These are phyloP conservation scores for Dactylellina sp. DNA, from an alignment of 2,329 filamentous ascomycete species.

Conservation along the genomic window DNA sequence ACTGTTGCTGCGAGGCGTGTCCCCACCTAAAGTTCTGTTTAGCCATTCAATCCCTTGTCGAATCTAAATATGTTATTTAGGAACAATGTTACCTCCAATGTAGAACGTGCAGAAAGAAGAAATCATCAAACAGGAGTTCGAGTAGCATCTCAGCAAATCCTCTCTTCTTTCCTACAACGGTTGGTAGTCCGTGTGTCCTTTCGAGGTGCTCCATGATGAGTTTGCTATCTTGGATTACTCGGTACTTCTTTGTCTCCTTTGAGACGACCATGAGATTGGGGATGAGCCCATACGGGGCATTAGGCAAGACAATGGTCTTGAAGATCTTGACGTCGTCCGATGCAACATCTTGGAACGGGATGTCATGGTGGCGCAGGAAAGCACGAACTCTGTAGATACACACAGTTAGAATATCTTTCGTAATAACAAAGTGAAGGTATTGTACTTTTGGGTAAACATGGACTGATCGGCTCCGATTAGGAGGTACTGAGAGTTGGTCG, in stretches of 20 bases:
- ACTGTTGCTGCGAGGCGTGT: conserved; percentile 28
- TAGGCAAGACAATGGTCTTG: conserved; percentile 35
- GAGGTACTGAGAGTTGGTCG: conserved; percentile 32
- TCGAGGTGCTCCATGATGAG: conserved; percentile 38
- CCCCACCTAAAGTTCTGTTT: conserved; percentile 19
- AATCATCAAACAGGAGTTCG: conserved; percentile 49
- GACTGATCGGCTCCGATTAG: conserved; percentile 52
- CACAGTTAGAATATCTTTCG: too few relatives aligned
- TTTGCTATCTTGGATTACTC: conserved; percentile 41
- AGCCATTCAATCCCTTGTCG: background rate
- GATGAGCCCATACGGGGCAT: conserved; percentile 46
- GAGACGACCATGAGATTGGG: conserved; percentile 44
- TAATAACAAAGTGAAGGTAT: too few relatives aligned
- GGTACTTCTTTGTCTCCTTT: conserved; percentile 35
- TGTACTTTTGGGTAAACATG: conserved; percentile 55
- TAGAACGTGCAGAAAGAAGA: conserved; percentile 39
- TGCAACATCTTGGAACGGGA: conserved; percentile 48
- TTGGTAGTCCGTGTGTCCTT: conserved; percentile 26
- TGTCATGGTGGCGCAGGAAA: conserved; percentile 42
- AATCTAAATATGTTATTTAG: background rate
- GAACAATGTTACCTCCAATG: conserved; percentile 36
- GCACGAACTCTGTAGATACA: conserved; percentile 41
- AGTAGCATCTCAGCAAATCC: conserved; percentile 42
- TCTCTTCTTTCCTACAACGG: conserved; percentile 22
- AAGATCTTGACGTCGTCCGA: conserved; percentile 34